Percentiles rank a stretch among this genome's conserved stretches.
Evolutionary conservation across 805 yeast genomes (phyloP).

Genomic region (Pichia ethanolica): DNA sequence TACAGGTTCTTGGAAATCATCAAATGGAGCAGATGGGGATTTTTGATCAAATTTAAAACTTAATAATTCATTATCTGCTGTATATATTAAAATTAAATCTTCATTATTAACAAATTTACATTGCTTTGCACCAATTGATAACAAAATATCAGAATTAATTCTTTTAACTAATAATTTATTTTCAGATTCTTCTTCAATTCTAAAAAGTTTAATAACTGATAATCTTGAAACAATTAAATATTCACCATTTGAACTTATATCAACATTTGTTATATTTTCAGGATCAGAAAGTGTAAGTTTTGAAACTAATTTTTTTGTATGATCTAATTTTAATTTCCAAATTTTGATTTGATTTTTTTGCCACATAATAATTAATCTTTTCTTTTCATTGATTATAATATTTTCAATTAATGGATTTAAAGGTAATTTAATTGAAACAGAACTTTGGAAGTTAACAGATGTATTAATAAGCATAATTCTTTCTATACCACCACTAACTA

Average conservation of each 20-base stretch:
- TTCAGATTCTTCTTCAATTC: slow-evolving; percentile 40
- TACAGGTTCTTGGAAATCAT: slow-evolving; percentile 30
- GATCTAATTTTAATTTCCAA: slow-evolving; percentile 48
- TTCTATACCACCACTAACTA: slow-evolving; percentile 83
- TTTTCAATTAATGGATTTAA: slow-evolving; percentile 27
- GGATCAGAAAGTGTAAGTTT: slow-evolving; percentile 65
- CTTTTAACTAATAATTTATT: slow-evolving; percentile 41
- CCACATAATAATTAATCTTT: slow-evolving; percentile 64
- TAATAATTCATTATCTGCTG: slow-evolving; percentile 52
- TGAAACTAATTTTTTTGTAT: slow-evolving; percentile 50
- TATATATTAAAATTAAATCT: slow-evolving; percentile 39
- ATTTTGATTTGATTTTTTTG: slow-evolving; percentile 73
- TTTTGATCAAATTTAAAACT: slow-evolving; percentile 30
- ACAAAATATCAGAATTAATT: slow-evolving; percentile 36
- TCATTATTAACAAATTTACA: slow-evolving; percentile 35
- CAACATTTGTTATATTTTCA: slow-evolving; percentile 67
- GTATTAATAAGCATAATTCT: slow-evolving; percentile 61
- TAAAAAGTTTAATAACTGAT: slow-evolving; percentile 60
- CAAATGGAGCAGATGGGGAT: slow-evolving; percentile 31
- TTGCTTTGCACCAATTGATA: slow-evolving; percentile 47
- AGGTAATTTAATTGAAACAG: slow-evolving; percentile 64
- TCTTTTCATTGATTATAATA: slow-evolving; percentile 34
- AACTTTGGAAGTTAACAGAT: slow-evolving; percentile 58
- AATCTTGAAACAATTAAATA: slow-evolving; percentile 67
- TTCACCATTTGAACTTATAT: slow-evolving; percentile 57